Base-by-base conservation (phyloP, 2,329 filamentous ascomycete genomes). In the Coniochaeta pulveracea region DNA sequence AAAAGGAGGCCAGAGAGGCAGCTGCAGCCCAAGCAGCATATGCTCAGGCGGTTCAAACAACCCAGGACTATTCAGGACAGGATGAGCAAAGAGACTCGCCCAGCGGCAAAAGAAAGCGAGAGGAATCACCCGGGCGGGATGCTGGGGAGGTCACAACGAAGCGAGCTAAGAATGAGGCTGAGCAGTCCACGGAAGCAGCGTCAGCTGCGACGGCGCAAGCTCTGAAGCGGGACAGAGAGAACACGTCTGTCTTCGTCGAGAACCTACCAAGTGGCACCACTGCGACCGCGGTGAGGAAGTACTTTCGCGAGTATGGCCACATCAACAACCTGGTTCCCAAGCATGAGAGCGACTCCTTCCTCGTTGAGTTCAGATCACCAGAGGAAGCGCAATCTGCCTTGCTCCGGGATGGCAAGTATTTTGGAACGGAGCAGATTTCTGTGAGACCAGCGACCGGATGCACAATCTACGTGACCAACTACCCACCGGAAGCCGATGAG, bases 381-480 rank as follows among this genome's bases (percentile, higher is more conserved):
- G 83, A 93, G 35, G 88, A 95, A 44, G 85, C 85, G 6, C 66
- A 79, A 33, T 80, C 83, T 15, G 89, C 91, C 5, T 65, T 88
- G 42, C 79, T 86, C 10, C 77, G 85, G 40, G 78, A 94, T 48
- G 76, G 78, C 34, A 94, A 93, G 52, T 76, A 74, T 35, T 77
- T 94, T 44, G 76, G 79, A 34, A 77, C 81, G 16, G 77, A 81
- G 15, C 69, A 72, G 22, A 72, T 77, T 41, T 66, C 69, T 22
- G 85, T 98, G 15, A 67, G 72, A 35, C 66, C 84, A 27, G 88
- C 82, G 19, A 75, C 79, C 23, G 78, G 80, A 34, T 74, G 86
- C 36, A 96, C 86, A 1, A 61, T 98, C 5, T 98, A 82, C 50
- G 76, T 96, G 21, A 80, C 88, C 26, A 98, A 98, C 51, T 98